Evolutionary conservation across 2,329 filamentous ascomycete genomes (phyloP).

Genomic region (Orbilia brochopaga): DNA sequence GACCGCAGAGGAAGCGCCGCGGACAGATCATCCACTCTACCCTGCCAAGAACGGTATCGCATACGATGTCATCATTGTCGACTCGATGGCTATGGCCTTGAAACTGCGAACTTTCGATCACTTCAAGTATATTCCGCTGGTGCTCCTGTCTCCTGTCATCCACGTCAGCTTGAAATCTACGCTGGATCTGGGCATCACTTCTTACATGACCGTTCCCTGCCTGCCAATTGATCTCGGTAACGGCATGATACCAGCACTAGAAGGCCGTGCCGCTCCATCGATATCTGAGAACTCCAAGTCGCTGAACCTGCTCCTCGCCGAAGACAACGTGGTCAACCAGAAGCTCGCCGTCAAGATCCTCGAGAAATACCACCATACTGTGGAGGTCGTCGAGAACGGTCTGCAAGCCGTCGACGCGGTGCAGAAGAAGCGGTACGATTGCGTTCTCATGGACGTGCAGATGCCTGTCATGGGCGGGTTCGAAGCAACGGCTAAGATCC

Average conservation of each 20-base stretch:
- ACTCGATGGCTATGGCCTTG: slow-evolving; percentile 89
- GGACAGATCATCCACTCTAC: slow-evolving; percentile 63
- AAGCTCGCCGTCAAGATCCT: slow-evolving; percentile 94
- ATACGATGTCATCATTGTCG: slow-evolving; percentile 95
- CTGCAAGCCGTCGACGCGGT: slow-evolving; percentile 91
- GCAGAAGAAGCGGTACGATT: slow-evolving; percentile 89
- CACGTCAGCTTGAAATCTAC: slow-evolving; percentile 92
- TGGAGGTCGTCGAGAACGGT: slow-evolving; percentile 93
- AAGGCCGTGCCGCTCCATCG: slow-evolving; percentile 88
- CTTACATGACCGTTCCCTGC: slow-evolving; percentile 97
- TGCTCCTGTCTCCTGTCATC: slow-evolving; percentile 85
- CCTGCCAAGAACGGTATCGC: slow-evolving; percentile 64
- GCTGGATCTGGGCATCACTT: slow-evolving; percentile 93
- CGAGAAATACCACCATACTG: slow-evolving; percentile 92
- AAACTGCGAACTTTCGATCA: slow-evolving; percentile 84
- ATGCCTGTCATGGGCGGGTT: slow-evolving; percentile 99
- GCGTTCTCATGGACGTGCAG: slow-evolving; percentile 98
- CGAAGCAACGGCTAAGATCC: slow-evolving; percentile 94
- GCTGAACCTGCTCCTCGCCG: slow-evolving; percentile 91
- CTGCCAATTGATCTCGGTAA: slow-evolving; percentile 92
- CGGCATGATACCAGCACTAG: slow-evolving; percentile 91
- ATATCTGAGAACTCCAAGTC: slow-evolving; percentile 93
- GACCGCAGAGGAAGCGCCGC: slow-evolving; percentile 71
- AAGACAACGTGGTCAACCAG: slow-evolving; percentile 98
- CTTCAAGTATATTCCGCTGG: slow-evolving; percentile 97